phyloP scores from a whole-genome alignment of 1,139 yeast species.

The Yamadazyma jaroonii region DNA sequence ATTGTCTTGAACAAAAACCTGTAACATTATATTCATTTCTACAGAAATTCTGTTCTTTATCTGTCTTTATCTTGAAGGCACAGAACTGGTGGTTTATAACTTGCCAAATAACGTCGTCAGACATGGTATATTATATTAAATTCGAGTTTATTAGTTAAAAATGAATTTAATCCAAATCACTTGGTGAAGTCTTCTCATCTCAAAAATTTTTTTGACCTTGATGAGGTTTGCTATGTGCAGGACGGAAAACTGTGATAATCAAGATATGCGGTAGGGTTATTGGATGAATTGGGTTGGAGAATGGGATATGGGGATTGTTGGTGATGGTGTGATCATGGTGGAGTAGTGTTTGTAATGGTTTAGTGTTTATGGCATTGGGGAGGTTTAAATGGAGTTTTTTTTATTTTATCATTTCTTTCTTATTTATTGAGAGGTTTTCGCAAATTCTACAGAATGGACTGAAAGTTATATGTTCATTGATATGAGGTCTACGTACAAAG shows the following conservation, averaged over 20 bases:
- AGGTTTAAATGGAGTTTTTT: too few relatives aligned
- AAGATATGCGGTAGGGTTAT: neutral
- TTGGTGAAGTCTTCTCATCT: conserved; percentile 4
- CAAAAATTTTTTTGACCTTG: conserved; percentile 5
- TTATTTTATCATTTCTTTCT: too few relatives aligned
- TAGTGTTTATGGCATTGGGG: conserved; percentile 1
- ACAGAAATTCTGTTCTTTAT: conserved; percentile 79
- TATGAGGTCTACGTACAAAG: too few relatives aligned
- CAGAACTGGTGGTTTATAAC: conserved; percentile 88
- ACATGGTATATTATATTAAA: conserved; percentile 22
- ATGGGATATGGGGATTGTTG: too few relatives aligned
- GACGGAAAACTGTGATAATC: conserved; percentile 1
- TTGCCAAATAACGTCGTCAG: conserved; percentile 81
- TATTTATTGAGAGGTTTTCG: neutral
- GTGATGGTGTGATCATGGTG: too few relatives aligned
- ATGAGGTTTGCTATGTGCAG: conserved; percentile 6
- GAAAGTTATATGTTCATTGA: too few relatives aligned
- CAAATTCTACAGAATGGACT: neutral
- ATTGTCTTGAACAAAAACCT: conserved; percentile 87
- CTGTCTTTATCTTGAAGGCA: conserved; percentile 79
- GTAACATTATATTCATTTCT: conserved; percentile 86
- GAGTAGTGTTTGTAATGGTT: too few relatives aligned
- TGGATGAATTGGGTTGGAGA: neutral
- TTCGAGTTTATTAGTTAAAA: neutral
- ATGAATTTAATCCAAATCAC: too few relatives aligned